These are phyloP conservation scores for Penicillium manginii DNA, from an alignment of 495 filamentous ascomycete genomes.

Conservation along the genomic window DNA sequence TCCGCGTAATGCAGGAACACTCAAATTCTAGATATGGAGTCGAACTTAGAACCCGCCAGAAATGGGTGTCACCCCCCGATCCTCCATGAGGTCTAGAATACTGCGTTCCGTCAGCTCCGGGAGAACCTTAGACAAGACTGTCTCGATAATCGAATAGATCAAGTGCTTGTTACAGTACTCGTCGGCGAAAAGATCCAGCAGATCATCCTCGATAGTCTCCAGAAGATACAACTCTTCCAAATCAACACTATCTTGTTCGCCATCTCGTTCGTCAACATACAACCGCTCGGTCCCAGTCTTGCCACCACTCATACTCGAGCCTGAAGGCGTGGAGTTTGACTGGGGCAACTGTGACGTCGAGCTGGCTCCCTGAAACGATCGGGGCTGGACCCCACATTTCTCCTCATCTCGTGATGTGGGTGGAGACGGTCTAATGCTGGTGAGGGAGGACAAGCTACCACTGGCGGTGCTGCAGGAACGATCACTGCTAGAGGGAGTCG, in stretches of 20 bases:
- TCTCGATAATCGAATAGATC: conserved; percentile 75
- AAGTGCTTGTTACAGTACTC: conserved; percentile 90
- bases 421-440: conserved; percentile 15
- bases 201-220: conserved; percentile 46
- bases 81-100: conserved; percentile 71
- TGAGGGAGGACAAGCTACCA: conserved; percentile 17
- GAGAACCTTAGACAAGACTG: conserved; percentile 74
- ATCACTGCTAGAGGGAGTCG: conserved; percentile 20
- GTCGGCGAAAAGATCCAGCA: conserved; percentile 77
- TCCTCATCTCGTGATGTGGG: conserved; percentile 9
- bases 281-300: conserved; percentile 1
- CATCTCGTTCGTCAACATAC: conserved; percentile 6
- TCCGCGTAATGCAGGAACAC: conserved; percentile 9
- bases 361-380: conserved; percentile 13
- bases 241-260: conserved; percentile 27
- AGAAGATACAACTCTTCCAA: conserved; percentile 45
- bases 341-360: conserved; percentile 12
- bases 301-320: background rate
- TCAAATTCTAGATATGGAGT: conserved; percentile 1
- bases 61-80: conserved; percentile 55
- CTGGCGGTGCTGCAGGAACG: conserved; percentile 34
- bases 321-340: conserved; percentile 7
- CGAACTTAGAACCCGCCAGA: conserved; percentile 17
- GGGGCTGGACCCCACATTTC: conserved; percentile 5
- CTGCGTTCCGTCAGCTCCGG: conserved; percentile 82